Evolutionary conservation across 202 grass and related monocot species (phyloP).

Genomic region (Digitaria exilis): DNA sequence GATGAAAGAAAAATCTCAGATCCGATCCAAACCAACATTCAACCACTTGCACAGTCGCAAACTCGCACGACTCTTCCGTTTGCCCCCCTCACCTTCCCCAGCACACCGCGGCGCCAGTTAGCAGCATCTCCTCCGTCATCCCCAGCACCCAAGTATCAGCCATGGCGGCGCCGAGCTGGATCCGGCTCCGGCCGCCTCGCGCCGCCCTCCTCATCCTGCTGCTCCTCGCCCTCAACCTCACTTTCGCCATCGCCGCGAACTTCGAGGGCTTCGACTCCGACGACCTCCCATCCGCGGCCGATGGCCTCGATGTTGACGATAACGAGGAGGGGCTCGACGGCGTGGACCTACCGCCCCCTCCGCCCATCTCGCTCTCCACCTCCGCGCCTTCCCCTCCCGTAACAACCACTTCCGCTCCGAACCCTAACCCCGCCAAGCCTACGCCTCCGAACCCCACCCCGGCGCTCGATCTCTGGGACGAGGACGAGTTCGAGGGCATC

Average conservation of each 20-base stretch:
- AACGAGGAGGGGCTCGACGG: slow-evolving; percentile 59
- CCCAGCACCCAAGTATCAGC: slow-evolving; percentile 10
- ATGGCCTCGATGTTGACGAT: slow-evolving; percentile 38
- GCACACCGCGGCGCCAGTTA: too few species aligned
- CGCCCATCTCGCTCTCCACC: slow-evolving; percentile 42
- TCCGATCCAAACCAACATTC: slow-evolving; percentile 34
- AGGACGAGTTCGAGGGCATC: slow-evolving; percentile 99
- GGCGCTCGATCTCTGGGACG: slow-evolving; percentile 87
- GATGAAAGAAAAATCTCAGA: neutral
- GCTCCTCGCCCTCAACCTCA: slow-evolving; percentile 41
- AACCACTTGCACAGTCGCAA: slow-evolving; percentile 19
- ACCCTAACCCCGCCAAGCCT: slow-evolving; percentile 44
- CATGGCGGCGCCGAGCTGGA: slow-evolving; percentile 71
- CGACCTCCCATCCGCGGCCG: slow-evolving; percentile 44
- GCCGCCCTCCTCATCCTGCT: slow-evolving; percentile 53
- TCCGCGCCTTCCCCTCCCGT: slow-evolving; percentile 50
- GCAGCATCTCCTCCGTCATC: slow-evolving; percentile 10
- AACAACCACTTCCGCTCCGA: slow-evolving; percentile 42
- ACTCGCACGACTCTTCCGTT: slow-evolving; percentile 16
- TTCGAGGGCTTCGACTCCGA: slow-evolving; percentile 97
- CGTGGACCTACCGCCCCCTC: slow-evolving; percentile 25
- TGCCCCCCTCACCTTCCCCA: neutral
- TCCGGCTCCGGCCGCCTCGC: slow-evolving; percentile 56
- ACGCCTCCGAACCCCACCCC: slow-evolving; percentile 35
- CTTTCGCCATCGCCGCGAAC: slow-evolving; percentile 61